Evolutionary conservation across 192 early-diverging fungal genomes (phyloP), one percentile per base, ranked within the genome.

Genomic region (Radiomyces spectabilis): DNA sequence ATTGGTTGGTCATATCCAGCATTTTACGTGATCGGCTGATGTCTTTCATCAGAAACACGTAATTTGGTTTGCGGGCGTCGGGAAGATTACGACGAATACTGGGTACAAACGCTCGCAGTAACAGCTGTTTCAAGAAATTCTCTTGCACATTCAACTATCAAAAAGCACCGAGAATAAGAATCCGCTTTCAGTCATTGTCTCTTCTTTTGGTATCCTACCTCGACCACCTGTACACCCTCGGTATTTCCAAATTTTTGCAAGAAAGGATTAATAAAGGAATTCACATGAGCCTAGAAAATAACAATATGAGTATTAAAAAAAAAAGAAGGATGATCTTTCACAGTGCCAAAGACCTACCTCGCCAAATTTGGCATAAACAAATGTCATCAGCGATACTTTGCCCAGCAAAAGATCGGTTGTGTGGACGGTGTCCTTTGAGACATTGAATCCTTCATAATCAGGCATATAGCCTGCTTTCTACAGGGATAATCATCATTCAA

Each of bases 391-490:
- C 44, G 70, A 56, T 26, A 72, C 71, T 42, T 73, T 69, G 19
- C 69, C 69, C 10, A 48, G 37, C 16, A 79, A 37, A 19, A 68
- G 5, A 7, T 79, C 70, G 1, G 74, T 72, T 2, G 74, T 56
- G 18, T 75, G 63, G 1, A 73, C 45, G 0, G 59, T 46, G 13
- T 75, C 55, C 5, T 65, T 56, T 12, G 63, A 65, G 15, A 79
- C 40, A 25, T 72, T 59, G n/a, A 59, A 57, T 10, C 70, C 76
- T 49, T 68, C 63, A 58, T 75, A 75, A 27, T 75, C 66, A 2
- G 76, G 76, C 73, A 79, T 79, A 49, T 75, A 79, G 0, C 72
- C 42, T 41, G 76, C 65, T 68, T 79, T 75, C 54, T 75, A n/a
- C n/a, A n/a, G n/a, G n/a, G n/a, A n/a, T n/a, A n/a, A n/a, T n/a